phyloP scores from a whole-genome alignment of 768 basidiomycete genomes.

The Lactifluus volemus region DNA sequence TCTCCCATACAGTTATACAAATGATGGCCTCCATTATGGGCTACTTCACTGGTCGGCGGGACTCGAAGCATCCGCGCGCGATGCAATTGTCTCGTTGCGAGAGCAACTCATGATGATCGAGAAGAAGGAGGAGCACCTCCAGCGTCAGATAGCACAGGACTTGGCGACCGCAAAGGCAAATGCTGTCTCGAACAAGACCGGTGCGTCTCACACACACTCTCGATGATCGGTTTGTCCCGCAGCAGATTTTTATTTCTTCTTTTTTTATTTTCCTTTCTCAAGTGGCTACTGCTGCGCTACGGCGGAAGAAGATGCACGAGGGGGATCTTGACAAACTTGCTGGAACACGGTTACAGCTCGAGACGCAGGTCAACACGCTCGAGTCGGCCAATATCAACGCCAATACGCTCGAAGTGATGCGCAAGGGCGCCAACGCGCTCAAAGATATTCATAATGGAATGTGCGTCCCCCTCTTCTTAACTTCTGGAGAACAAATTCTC shows the following conservation, averaged over 20 bases:
- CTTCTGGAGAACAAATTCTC: neutral
- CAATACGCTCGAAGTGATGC: conserved; percentile 96
- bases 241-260: neutral
- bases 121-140: conserved; percentile 97
- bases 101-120: conserved; percentile 95
- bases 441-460: conserved; percentile 83
- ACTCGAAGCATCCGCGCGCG: conserved; percentile 80
- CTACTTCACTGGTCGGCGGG: conserved; percentile 79
- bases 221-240: too few species aligned
- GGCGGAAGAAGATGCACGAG: conserved; percentile 89
- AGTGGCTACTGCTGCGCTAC: conserved; percentile 82
- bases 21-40: conserved; percentile 48
- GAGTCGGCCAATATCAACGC: conserved; percentile 97
- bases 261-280: neutral
- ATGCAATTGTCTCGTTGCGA: conserved; percentile 88
- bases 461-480: conserved; percentile 40
- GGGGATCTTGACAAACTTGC: conserved; percentile 76
- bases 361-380: conserved; percentile 93
- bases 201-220: conserved; percentile 38
- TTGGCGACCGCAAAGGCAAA: conserved; percentile 85
- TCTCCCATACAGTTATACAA: neutral
- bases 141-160: conserved; percentile 96
- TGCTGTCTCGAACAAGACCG: conserved; percentile 86
- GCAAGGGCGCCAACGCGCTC: conserved; percentile 86
- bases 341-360: conserved; percentile 83